Evolutionary conservation across 768 basidiomycete species (phyloP), one percentile per base, ranked within the genome.

Genomic region (Kwoniella europaea): DNA sequence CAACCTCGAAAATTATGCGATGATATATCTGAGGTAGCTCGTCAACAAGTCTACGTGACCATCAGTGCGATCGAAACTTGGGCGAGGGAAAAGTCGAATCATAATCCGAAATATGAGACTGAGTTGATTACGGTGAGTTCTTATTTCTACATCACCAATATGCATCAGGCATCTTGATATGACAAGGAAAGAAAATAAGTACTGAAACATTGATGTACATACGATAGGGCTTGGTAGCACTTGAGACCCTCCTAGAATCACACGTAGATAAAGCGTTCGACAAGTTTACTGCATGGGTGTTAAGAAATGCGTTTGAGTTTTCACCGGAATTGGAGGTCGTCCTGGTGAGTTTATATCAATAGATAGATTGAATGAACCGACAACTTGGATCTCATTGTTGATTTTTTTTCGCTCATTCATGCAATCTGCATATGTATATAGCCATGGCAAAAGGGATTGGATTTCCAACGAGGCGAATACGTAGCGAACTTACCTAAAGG

Each of bases 191-290:
- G 5, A 35, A 0, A 35, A 9, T 7, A 35, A 35, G 35, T 35
- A 35, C 6, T 35, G 35, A 35, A 7, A 35, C 6, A 6, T 35
- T 35, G 35, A 35, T 35, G 0, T 10, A 1, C 6, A 22, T 18
- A 86, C 90, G 91, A 74, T 89, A 92, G 84, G 93, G 93, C 2
- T 84, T 94, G 1, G 90, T 92, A 61, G 88, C 91, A 24, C 92
- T 96, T 73, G 92, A 95, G 82, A 94, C 94, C 0, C 86, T 95
- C 55, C 86, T 97, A 15, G 92, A 94, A 78, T 89, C 89, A 65
- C 93, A 94, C 74, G 90, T 92, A 55, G 94, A 97, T 78, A 87
- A 92, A 56, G 94, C 93, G 0, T 92, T 95, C 70, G 94, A 97
- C 82, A 91, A 91, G 79, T 92, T 97, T 76, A 93, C 94, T 84